These are phyloP conservation scores for Beauveria pseudobassiana DNA, from an alignment of 2,329 filamentous ascomycete species.

Conservation along the genomic window DNA sequence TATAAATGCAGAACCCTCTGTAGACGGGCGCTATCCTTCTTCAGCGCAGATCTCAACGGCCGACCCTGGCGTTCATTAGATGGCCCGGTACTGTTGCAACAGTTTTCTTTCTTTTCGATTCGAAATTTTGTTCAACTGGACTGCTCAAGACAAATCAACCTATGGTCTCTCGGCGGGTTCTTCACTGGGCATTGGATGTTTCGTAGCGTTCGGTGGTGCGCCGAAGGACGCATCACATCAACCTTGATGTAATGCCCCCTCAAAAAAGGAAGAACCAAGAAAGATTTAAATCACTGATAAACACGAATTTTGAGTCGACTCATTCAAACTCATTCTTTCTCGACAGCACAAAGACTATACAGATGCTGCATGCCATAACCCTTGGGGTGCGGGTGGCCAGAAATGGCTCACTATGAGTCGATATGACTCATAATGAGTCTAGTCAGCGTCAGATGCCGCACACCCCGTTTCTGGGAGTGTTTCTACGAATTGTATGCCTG, in stretches of 20 bases:
- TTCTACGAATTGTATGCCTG: not conserved
- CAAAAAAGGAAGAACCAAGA: not conserved
- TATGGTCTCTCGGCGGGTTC: not conserved
- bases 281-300: not conserved
- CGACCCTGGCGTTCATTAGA: not conserved
- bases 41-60: not conserved
- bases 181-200: not conserved
- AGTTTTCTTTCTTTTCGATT: not conserved
- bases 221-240: not conserved
- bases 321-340: constrained; percentile 3
- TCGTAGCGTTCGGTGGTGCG: not conserved
- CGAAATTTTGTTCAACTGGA: not conserved
- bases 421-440: constrained; percentile 9
- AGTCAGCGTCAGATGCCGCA: not conserved
- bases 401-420: constrained; percentile 10
- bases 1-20: not conserved
- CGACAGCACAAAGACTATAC: not conserved
- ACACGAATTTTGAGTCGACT: not conserved
- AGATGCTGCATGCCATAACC: not conserved
- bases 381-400: not conserved
- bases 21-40: not conserved
- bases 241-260: not conserved
- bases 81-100: not conserved
- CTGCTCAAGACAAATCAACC: not conserved
- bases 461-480: not conserved